Evolutionary conservation across 1,139 yeast species (phyloP), one percentile per base, ranked within the genome.

Genomic region (Hansenula anomala): DNA sequence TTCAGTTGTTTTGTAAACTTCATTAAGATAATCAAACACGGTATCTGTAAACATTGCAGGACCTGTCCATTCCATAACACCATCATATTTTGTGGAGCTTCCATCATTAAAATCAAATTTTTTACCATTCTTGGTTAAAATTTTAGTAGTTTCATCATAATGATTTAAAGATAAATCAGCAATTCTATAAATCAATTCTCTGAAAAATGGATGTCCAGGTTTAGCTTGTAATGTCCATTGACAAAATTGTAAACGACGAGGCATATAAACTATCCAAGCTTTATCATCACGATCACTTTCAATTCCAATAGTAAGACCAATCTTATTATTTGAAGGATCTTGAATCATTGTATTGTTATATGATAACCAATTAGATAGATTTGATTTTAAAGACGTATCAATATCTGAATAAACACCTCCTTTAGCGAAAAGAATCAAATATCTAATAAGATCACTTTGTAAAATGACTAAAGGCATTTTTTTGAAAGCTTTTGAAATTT

Each of bases 401-500:
- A 89, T 82, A 58, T 89, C 97, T 1, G 92, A 73, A 36, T 89
- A 89, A 2, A 86, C 82, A 2, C 97, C 97, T 23, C 97, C 97
- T 42, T 87, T 70, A 7, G 96, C 95, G 52, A 72, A 78, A 35
- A 89, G 61, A 38, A 89, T 78, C 51, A 89, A 67, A 59, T 89
- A 89, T 43, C 96, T 67, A 68, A 89, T 85, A 54, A 89, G 89
- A 61, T 89, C 96, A 12, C 95, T 94, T 57, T 83, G 81, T 47
- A 89, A 64, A 37, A 87, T 83, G 36, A 74, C 72, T 51, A 75
- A 78, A 4, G 97, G 96, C 80, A 89, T 69, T 22, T 73, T 53
- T 39, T 74, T 72, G 61, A 83, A 89, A 0, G 96, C 95, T 51
- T 73, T 72, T 8, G 80, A 71, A 22, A 88, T 87, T 37, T 80